These are phyloP conservation scores for Tinospora cordifolia DNA, from an alignment of 164 flowering plant species.

Conservation along the genomic window DNA sequence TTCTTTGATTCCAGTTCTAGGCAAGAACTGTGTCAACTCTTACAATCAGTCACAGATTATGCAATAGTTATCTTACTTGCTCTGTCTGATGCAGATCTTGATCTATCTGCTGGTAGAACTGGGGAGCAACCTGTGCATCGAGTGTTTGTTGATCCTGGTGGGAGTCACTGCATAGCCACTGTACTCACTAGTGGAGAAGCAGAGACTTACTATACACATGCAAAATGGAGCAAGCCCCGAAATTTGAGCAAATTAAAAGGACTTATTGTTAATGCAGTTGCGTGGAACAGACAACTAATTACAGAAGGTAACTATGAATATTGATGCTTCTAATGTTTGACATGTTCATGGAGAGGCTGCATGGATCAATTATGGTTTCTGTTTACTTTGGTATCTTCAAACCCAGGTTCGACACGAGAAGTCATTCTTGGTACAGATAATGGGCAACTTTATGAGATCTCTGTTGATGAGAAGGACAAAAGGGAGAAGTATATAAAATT, in stretches of 20 bases:
- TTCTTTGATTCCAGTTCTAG: constrained; percentile 1
- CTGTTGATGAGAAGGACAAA: constrained; percentile 94
- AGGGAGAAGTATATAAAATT: constrained; percentile 84
- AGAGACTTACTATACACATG: constrained; percentile 86
- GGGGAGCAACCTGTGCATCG: constrained; percentile 89
- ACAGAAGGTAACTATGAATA: constrained; percentile 61
- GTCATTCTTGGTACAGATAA: constrained; percentile 79
- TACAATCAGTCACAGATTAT: background rate
- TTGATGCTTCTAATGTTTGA: constrained; percentile 7
- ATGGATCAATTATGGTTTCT: constrained; percentile 2
- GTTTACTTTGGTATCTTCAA: constrained; percentile 7
- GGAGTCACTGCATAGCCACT: constrained; percentile 88
- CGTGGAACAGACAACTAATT: constrained; percentile 91
- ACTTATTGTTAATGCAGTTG: constrained; percentile 76
- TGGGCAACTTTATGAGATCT: constrained; percentile 86
- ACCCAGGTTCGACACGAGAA: constrained; percentile 83
- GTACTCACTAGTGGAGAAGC: constrained; percentile 64
- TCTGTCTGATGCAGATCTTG: constrained; percentile 45
- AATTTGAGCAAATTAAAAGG: constrained; percentile 68
- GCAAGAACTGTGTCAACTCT: background rate
- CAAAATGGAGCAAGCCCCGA: constrained; percentile 92
- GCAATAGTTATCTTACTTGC: constrained; percentile 4
- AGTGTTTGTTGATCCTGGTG: constrained; percentile 97
- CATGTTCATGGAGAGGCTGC: background rate
- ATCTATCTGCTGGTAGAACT: constrained; percentile 70